Conservation (phyloP, 2,329 filamentous ascomycete genomes). For the Zymoseptoria passerinii region DNA sequence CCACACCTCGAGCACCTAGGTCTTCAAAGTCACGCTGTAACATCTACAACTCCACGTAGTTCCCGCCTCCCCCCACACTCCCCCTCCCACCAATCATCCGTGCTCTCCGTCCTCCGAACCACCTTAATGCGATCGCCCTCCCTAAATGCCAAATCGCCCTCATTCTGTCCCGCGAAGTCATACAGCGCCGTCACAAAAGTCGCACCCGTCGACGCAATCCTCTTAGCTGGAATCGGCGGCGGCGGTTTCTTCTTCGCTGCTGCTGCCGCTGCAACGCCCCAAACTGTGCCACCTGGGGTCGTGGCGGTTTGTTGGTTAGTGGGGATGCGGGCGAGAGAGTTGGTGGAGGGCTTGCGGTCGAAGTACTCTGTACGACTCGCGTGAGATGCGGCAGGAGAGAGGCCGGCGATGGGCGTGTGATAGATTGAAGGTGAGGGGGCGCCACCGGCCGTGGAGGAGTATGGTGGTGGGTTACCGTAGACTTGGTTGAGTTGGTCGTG, state of each 20-base stretch:
- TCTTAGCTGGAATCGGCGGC: slow-evolving; percentile 61
- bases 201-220: slow-evolving; percentile 39
- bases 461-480: slow-evolving; percentile 13
- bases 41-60: slow-evolving; percentile 48
- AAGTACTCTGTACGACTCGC: slow-evolving; percentile 25
- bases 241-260: slow-evolving; percentile 64
- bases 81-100: slow-evolving; percentile 83
- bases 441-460: slow-evolving; percentile 16
- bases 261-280: slow-evolving; percentile 21
- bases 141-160: slow-evolving; percentile 63
- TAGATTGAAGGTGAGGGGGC: slow-evolving; percentile 30
- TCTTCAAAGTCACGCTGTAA: too few relatives aligned
- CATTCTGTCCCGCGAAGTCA: slow-evolving; percentile 61
- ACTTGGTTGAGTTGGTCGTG: slow-evolving; percentile 6
- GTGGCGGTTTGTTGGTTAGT: slow-evolving; percentile 17
- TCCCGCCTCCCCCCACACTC: slow-evolving; percentile 63
- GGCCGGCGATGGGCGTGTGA: slow-evolving; percentile 21
- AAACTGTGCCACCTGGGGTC: neutral
- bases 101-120: slow-evolving; percentile 67
- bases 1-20: too few relatives aligned
- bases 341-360: slow-evolving; percentile 9
- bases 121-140: slow-evolving; percentile 73
- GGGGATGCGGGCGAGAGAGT: neutral
- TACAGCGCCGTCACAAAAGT: slow-evolving; percentile 56
- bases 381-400: slow-evolving; percentile 13